phyloP scores from a whole-genome alignment of 306 rosid genomes.

The Ziziphus jujuba region DNA sequence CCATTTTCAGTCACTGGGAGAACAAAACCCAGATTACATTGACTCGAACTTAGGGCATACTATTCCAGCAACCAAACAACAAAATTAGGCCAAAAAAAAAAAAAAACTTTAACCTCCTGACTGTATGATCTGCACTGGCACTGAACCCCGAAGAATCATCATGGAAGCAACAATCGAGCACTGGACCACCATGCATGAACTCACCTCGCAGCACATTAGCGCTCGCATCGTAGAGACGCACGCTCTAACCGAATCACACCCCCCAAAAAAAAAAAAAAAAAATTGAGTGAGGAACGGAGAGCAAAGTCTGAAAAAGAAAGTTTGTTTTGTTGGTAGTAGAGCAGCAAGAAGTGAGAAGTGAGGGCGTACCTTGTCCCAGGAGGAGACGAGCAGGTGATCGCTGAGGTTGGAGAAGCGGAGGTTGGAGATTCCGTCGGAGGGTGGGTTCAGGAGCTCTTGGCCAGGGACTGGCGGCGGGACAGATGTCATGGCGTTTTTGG shows the following conservation, averaged over 20 bases:
- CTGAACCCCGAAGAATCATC: constrained; percentile 93
- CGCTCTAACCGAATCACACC: constrained; percentile 41
- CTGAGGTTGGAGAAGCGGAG: constrained; percentile 89
- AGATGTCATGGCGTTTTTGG: constrained; percentile 44
- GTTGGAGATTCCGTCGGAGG: constrained; percentile 89
- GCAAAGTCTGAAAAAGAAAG: background rate
- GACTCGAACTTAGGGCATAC: background rate
- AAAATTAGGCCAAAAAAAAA: background rate
- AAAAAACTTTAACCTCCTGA: constrained; percentile 49
- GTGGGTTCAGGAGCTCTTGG: constrained; percentile 74
- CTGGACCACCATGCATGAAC: constrained; percentile 77
- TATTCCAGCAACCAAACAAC: background rate
- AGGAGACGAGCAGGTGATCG: constrained; percentile 85
- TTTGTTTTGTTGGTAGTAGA: background rate
- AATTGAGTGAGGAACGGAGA: background rate
- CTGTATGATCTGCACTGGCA: constrained; percentile 74
- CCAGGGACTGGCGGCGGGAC: constrained; percentile 61
- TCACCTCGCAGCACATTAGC: constrained; percentile 77
- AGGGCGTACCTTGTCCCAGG: constrained; percentile 84
- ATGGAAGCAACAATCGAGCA: constrained; percentile 95
- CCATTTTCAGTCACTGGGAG: too few species aligned
- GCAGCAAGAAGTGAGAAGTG: background rate
- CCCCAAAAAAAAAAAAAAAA: background rate
- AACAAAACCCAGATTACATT: too few species aligned
- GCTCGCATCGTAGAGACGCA: constrained; percentile 86